These are phyloP conservation scores for Erysiphe neolycopersici DNA, from an alignment of 2,329 filamentous ascomycete genomes.

Conservation along the genomic window DNA sequence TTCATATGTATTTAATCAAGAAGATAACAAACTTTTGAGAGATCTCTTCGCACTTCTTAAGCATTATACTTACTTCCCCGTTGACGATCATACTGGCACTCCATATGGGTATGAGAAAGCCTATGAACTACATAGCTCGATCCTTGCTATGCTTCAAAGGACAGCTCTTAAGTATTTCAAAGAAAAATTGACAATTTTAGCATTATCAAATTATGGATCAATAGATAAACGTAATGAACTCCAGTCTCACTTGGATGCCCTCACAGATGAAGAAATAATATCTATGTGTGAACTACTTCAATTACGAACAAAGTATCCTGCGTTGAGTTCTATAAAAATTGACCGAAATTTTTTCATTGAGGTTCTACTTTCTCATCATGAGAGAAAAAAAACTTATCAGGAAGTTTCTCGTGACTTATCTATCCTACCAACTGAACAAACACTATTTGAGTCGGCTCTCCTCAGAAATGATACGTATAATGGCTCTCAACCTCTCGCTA, in stretches of 20 bases:
- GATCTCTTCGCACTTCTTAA: conserved; percentile 57
- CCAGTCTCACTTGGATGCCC: conserved; percentile 40
- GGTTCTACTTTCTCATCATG: conserved; percentile 45
- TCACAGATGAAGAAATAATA: conserved; percentile 50
- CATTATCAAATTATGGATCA: conserved; percentile 74
- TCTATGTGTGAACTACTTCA: conserved; percentile 43
- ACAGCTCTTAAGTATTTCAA: conserved; percentile 59
- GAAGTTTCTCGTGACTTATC: conserved; percentile 44
- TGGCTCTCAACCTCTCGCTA: conserved; percentile 60
- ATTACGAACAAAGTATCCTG: conserved; percentile 62
- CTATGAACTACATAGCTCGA: conserved; percentile 53
- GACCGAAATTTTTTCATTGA: conserved; percentile 43
- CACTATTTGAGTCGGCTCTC: conserved; percentile 54
- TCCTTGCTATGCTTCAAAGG: conserved; percentile 54
- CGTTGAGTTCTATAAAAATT: conserved; percentile 32
- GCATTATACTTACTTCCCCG: conserved; percentile 69
- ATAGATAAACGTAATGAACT: conserved; percentile 62
- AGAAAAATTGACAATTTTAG: conserved; percentile 70
- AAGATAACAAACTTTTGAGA: conserved; percentile 49
- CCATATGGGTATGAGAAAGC: conserved; percentile 47
- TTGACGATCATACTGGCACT: conserved; percentile 70
- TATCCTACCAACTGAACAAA: conserved; percentile 59
- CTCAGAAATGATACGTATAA: conserved; percentile 67
- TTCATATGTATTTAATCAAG: conserved; percentile 51
- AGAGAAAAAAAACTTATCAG: conserved; percentile 58